Evolutionary conservation across 768 basidiomycete genomes (phyloP), one percentile per base, ranked within the genome.

Genomic region (Candolleomyces efflorescens): DNA sequence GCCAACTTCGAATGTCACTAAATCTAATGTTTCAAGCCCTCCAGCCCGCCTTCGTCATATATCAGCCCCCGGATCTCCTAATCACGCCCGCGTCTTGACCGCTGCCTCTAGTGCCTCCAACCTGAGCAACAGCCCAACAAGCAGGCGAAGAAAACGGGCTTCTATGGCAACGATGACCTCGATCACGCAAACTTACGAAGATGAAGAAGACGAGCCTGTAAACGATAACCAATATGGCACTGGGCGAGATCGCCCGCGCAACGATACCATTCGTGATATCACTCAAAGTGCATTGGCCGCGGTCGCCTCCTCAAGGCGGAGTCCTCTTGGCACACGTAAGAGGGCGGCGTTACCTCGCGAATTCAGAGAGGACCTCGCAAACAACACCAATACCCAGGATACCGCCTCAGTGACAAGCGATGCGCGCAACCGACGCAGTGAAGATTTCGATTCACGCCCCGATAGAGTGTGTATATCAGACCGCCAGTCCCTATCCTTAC

Each of bases 261-360:
- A 68, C 5, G 56, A 68, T 61, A 24, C 59, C 62, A 20, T 66
- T 55, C 49, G 68, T 62, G 60, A 61, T 82, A 72, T 86, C 32
- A 78, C 80, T 1, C 76, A 78, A 24, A 79, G 83, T 54, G 86
- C 87, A 47, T 67, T 89, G 60, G 83, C 81, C 45, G 82, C 85
- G 36, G 81, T 86, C 43, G 81, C 83, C 4, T 80, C 80, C 3
- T 78, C 82, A 24, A 73, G 85, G 58, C 73, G 77, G 55, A 84
- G 82, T 61, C 81, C 82, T 10, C 71, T 55, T 67, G 71, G 62
- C 27, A 60, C 60, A 43, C 59, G 73, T 55, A 75, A 71, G 57
- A 74, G 85, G 50, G 68, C 57, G 17, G 75, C 77, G 13, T 58
- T 80, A 58, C 79, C 78, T 1, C 65, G 64, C 61, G 76, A 82